These are phyloP conservation scores for Aquilaria malaccensis DNA, from an alignment of 345 rosid genomes.

Conservation along the genomic window DNA sequence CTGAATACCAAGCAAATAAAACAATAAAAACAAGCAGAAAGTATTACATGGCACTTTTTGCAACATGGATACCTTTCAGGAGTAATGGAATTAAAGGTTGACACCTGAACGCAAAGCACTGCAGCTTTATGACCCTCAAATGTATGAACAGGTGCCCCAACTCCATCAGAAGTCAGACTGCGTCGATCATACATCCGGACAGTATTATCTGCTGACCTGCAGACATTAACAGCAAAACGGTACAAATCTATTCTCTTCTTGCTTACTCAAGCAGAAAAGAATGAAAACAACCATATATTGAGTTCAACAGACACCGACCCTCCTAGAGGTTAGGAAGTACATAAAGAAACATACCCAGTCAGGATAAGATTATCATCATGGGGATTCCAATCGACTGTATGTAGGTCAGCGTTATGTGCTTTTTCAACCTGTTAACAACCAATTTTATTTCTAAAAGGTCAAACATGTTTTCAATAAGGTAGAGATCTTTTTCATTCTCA, in stretches of 20 bases:
- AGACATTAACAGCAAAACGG: slow-evolving; percentile 7
- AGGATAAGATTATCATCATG: slow-evolving; percentile 81
- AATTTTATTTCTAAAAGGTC: not conserved
- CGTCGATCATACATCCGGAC: slow-evolving; percentile 89
- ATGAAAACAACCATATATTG: not conserved
- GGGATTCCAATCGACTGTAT: slow-evolving; percentile 98
- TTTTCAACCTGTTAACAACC: slow-evolving; percentile 67
- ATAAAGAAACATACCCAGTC: slow-evolving; percentile 59
- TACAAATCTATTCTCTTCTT: slow-evolving; percentile 3
- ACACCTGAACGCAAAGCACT: slow-evolving; percentile 91
- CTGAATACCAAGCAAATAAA: slow-evolving; percentile 29
- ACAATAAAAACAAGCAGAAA: slow-evolving; percentile 5
- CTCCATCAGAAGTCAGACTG: slow-evolving; percentile 68
- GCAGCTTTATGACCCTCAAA: slow-evolving; percentile 93
- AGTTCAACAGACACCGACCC: slow-evolving; percentile 1
- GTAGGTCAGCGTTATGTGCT: slow-evolving; percentile 94
- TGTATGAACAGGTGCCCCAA: slow-evolving; percentile 63
- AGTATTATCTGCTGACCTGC: slow-evolving; percentile 95
- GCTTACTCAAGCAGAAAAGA: slow-evolving; percentile 3
- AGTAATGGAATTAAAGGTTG: not conserved
- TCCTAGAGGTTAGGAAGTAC: slow-evolving; percentile 5
- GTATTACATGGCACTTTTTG: not conserved
- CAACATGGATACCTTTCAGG: not conserved
- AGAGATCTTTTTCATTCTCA: too few relatives aligned
- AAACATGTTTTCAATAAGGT: too few relatives aligned